These are phyloP conservation scores for Plasmodium ovale DNA, from an alignment of 169 alveolate species.

Conservation along the genomic window DNA sequence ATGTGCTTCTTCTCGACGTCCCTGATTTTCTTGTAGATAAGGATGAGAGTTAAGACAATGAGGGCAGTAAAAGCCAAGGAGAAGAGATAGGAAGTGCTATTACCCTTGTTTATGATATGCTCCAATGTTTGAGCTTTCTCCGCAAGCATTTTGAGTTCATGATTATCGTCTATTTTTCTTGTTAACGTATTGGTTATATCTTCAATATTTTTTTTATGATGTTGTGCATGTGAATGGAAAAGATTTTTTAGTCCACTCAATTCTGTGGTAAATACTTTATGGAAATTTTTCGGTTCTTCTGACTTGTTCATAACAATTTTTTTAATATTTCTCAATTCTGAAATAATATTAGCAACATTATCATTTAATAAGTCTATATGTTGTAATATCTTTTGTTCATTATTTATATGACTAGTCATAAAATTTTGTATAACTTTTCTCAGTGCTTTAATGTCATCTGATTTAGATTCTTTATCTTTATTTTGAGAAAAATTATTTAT, in stretches of 20 bases:
- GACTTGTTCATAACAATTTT: slow-evolving; percentile 14
- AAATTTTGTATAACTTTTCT: slow-evolving; percentile 21
- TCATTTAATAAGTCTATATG: slow-evolving; percentile 16
- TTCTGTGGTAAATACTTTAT: slow-evolving; percentile 59
- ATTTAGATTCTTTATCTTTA: neutral
- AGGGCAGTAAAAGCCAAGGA: slow-evolving; percentile 30
- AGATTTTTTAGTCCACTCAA: slow-evolving; percentile 59
- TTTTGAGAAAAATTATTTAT: neutral
- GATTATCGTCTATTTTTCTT: slow-evolving; percentile 25
- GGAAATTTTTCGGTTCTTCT: slow-evolving; percentile 53
- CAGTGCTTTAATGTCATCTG: slow-evolving; percentile 19
- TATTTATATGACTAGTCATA: slow-evolving; percentile 17
- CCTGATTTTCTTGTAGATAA: slow-evolving; percentile 66
- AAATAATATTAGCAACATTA: neutral
- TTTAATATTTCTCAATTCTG: slow-evolving; percentile 27
- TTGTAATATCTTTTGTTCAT: slow-evolving; percentile 28
- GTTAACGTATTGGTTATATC: slow-evolving; percentile 56
- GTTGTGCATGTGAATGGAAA: slow-evolving; percentile 70
- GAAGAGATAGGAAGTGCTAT: slow-evolving; percentile 29
- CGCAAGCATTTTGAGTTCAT: slow-evolving; percentile 59
- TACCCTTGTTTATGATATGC: slow-evolving; percentile 56
- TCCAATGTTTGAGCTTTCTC: slow-evolving; percentile 66
- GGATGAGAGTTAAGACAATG: slow-evolving; percentile 19
- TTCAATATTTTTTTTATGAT: slow-evolving; percentile 57
- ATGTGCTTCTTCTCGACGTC: slow-evolving; percentile 74